Evolutionary conservation across 768 basidiomycete genomes (phyloP), one percentile per base, ranked within the genome.

Genomic region (Lentinula sp.): DNA sequence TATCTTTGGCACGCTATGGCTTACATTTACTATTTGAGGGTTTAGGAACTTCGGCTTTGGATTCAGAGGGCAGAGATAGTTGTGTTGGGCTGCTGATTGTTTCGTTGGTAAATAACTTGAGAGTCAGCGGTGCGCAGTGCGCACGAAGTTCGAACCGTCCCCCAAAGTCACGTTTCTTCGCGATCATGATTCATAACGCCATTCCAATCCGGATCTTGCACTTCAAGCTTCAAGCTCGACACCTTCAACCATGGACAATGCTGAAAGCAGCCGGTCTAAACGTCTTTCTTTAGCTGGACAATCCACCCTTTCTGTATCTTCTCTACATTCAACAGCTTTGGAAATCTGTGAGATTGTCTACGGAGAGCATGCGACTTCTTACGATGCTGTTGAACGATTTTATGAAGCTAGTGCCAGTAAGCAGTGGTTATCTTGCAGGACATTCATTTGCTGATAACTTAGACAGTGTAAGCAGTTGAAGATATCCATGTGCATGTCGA

Each of bases 341-440:
- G 86, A 91, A 62, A 83, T 90, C 32, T 87, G 89, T 67, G 80
- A 85, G 62, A 80, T 82, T 43, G 86, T 89, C 56, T 89, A 89
- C 60, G 85, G 87, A 16, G 80, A 86, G 18, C 71, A 70, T 43
- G 74, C 81, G 2, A 70, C 76, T 11, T 78, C 86, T 39, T 74
- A 80, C 55, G 83, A 81, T 50, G 73, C 78, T 5, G 73, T 88
- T 0, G 82, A 84, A 64, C 77, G 80, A 56, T 84, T 86, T 65
- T 92, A 91, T 66, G 90, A 92, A 70, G 65, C 84, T 18, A 84
- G 81, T 69, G 90, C 90, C 63, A 80, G 88, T 84, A 66, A 69
- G 86, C 78, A 51, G 64, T 64, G 32, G 28, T 58, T 34, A 52
- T 34, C 46, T 61, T 34, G 56, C 32, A n/a, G 50, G 66, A 50